Conservation (phyloP, 495 filamentous ascomycete genomes). For the Daldinia grandis region DNA sequence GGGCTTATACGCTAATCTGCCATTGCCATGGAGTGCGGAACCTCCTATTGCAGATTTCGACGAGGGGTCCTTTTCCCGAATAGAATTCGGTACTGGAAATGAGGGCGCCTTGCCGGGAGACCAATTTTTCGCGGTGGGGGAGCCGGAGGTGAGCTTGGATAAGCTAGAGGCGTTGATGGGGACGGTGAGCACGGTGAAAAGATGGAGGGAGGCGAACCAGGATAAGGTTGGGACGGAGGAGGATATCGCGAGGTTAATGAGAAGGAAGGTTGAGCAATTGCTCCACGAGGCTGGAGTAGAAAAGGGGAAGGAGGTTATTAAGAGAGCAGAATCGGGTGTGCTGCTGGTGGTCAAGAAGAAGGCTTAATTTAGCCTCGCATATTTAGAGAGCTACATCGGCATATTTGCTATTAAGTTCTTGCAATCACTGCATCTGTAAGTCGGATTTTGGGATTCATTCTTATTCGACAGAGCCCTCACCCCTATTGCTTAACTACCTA, state of each 20-base stretch:
- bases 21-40: neutral
- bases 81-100: neutral
- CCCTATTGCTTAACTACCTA: neutral
- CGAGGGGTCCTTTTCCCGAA: neutral
- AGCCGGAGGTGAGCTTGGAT: neutral
- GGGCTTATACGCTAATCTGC: neutral
- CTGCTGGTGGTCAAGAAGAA: neutral
- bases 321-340: neutral
- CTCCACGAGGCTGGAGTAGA: constrained; percentile 13
- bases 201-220: constrained; percentile 10
- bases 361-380: neutral
- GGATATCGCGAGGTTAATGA: neutral
- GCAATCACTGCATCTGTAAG: neutral
- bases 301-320: constrained; percentile 12
- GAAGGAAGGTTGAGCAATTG: neutral
- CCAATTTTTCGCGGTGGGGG: neutral
- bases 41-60: neutral
- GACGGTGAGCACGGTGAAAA: constrained; percentile 7
- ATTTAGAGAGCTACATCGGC: neutral
- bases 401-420: neutral
- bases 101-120: neutral
- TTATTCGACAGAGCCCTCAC: neutral
- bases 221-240: constrained; percentile 1
- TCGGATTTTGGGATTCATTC: neutral
- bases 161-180: constrained; percentile 4